phyloP scores from a whole-genome alignment of 2,329 filamentous ascomycete species.

The Elsinoe batatas region DNA sequence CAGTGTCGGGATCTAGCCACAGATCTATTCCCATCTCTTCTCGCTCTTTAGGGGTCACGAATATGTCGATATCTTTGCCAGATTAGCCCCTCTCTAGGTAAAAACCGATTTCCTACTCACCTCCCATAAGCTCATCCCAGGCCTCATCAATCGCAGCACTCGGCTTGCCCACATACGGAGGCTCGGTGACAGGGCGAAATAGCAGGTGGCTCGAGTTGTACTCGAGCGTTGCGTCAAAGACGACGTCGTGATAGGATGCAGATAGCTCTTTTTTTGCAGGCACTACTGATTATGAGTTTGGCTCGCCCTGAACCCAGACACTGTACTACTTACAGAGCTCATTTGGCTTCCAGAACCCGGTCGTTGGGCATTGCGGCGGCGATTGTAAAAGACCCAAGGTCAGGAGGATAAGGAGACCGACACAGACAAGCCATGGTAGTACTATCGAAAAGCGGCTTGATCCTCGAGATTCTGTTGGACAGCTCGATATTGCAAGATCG shows the following conservation, averaged over 20 bases:
- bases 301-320: neutral
- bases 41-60: neutral
- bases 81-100: neutral
- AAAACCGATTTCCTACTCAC: neutral
- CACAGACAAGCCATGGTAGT: neutral
- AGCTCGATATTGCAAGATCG: neutral
- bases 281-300: neutral
- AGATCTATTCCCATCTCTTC: neutral
- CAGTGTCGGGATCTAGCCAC: conserved; percentile 1
- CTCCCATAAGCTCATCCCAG: neutral
- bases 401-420: neutral
- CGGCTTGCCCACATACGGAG: neutral
- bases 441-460: neutral
- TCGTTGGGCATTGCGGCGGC: neutral
- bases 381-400: neutral
- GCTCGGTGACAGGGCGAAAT: neutral
- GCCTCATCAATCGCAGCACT: neutral
- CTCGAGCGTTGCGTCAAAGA: neutral
- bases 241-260: neutral
- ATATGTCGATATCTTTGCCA: neutral
- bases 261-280: neutral
- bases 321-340: neutral
- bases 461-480: neutral
- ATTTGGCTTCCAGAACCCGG: neutral
- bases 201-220: neutral